These are phyloP conservation scores for Aspergillus fumigatiaffinis DNA, from an alignment of 2,329 filamentous ascomycete species.

Conservation along the genomic window DNA sequence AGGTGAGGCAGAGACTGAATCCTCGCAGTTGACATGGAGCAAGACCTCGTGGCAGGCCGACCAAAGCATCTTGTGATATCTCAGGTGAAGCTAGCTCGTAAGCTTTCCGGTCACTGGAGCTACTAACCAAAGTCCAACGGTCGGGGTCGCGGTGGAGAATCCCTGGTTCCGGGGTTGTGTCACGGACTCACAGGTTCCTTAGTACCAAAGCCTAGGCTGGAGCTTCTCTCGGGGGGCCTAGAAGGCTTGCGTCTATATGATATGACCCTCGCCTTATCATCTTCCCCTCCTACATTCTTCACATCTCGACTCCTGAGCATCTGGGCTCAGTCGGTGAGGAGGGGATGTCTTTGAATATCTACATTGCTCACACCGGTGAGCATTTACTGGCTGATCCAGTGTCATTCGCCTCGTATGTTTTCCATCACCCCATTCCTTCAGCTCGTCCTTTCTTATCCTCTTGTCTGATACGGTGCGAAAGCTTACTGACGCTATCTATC, in stretches of 20 bases:
- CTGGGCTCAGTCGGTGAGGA: slow-evolving; percentile 28
- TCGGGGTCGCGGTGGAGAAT: slow-evolving; percentile 15
- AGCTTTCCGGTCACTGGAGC: background rate
- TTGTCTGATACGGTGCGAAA: slow-evolving; percentile 1
- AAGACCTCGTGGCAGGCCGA: slow-evolving; percentile 24
- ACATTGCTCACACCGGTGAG: slow-evolving; percentile 89
- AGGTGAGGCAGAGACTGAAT: slow-evolving; percentile 28
- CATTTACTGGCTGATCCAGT: slow-evolving; percentile 74
- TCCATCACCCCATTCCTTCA: slow-evolving; percentile 1
- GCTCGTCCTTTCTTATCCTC: slow-evolving; percentile 5
- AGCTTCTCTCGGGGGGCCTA: slow-evolving; percentile 9
- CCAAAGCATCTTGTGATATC: slow-evolving; percentile 27
- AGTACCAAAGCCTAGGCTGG: slow-evolving; percentile 17
- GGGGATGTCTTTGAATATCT: slow-evolving; percentile 83
- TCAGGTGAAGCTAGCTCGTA: slow-evolving; percentile 10
- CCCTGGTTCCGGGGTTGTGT: slow-evolving; percentile 10
- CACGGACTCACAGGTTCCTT: slow-evolving; percentile 1
- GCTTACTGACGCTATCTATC: slow-evolving; percentile 17
- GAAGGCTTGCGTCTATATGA: slow-evolving; percentile 6
- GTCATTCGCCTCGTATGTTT: slow-evolving; percentile 67
- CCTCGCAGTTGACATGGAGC: slow-evolving; percentile 34
- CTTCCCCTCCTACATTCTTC: slow-evolving; percentile 16
- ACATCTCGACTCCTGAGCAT: slow-evolving; percentile 16
- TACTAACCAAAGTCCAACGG: background rate
- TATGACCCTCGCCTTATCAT: slow-evolving; percentile 11